Evolutionary conservation across 768 basidiomycete genomes (phyloP), one percentile per base, ranked within the genome.

Genomic region (Hypholoma sublateritium): DNA sequence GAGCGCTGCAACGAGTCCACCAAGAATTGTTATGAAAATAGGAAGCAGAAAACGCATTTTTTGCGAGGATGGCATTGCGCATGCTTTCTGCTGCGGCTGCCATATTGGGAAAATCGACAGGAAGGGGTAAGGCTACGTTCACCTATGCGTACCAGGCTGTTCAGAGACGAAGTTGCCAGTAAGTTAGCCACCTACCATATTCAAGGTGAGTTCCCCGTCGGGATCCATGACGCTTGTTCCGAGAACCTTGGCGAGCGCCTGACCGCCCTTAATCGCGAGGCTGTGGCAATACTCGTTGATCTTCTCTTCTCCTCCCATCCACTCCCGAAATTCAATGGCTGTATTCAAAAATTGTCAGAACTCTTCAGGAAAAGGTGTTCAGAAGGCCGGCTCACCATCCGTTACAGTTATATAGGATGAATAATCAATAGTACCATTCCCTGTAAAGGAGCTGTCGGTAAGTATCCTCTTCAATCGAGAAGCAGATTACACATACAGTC

Each of bases 271-370:
- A 5, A 87, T 57, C 2, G 91, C 93, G 7, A 94, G 79, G 9
- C 77, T 64, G 66, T 87, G 88, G 60, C 86, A 91, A 69, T 95
- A 94, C 1, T 74, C 75, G 59, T 85, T 85, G 56, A 95, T 93
- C 61, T 80, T 82, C 28, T 80, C 73, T 70, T 96, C 93, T 2
- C 94, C 93, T 0, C 93, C 93, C 12, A 95, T 73, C 79, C 83
- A 85, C 54, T 83, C 70, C 37, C 94, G 83, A 72, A 93, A 95
- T 41, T 88, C 81, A 7, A 95, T 68, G 0, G 93, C 94, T 86
- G 50, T 7, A 34, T 45, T 9, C 16, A 25, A 14, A 36, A 25
- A n/a, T 4, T 16, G n/a, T 59, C 13, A 56, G 32, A 54, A 24
- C 13, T 32, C 28, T 8, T 17, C 6, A 17, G 22, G 6, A 35